Conservation (phyloP, 2,329 filamentous ascomycete species). For the Aureobasidium namibiae region DNA sequence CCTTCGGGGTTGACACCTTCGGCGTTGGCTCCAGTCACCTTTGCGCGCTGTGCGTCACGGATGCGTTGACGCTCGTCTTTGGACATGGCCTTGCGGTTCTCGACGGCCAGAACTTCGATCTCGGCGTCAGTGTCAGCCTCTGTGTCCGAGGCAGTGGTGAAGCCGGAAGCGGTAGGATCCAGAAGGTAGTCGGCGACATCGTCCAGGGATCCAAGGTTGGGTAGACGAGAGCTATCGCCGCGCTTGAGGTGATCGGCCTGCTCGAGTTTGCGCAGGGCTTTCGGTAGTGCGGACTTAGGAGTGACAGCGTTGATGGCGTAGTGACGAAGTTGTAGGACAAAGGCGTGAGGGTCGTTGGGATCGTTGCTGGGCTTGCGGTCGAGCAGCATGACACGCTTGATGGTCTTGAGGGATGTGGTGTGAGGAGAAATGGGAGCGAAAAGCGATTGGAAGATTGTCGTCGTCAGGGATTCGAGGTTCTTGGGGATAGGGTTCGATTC, state of each 20-base stretch:
- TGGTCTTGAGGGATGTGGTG: slow-evolving; percentile 80
- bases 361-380: slow-evolving; percentile 59
- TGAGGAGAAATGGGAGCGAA: slow-evolving; percentile 95
- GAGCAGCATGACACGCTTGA: slow-evolving; percentile 79
- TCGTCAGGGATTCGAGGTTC: slow-evolving; percentile 86
- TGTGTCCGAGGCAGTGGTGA: slow-evolving; percentile 86
- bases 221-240: slow-evolving; percentile 50
- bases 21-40: slow-evolving; percentile 9
- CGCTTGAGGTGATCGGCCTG: slow-evolving; percentile 69
- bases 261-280: slow-evolving; percentile 73
- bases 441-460: slow-evolving; percentile 89
- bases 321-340: slow-evolving; percentile 80
- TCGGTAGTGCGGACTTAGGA: slow-evolving; percentile 63
- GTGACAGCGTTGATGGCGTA: slow-evolving; percentile 90
- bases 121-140: slow-evolving; percentile 93
- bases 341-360: slow-evolving; percentile 38
- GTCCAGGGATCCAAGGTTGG: slow-evolving; percentile 81
- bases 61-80: slow-evolving; percentile 42
- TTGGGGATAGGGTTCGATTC: slow-evolving; percentile 55
- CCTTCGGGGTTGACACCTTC: slow-evolving; percentile 18
- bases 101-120: slow-evolving; percentile 65
- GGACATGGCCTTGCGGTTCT: slow-evolving; percentile 55
- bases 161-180: slow-evolving; percentile 67
- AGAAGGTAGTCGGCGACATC: slow-evolving; percentile 95
- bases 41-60: slow-evolving; percentile 14